phyloP scores from a whole-genome alignment of 2,329 filamentous ascomycete species.

The Ilyonectria robusta region DNA sequence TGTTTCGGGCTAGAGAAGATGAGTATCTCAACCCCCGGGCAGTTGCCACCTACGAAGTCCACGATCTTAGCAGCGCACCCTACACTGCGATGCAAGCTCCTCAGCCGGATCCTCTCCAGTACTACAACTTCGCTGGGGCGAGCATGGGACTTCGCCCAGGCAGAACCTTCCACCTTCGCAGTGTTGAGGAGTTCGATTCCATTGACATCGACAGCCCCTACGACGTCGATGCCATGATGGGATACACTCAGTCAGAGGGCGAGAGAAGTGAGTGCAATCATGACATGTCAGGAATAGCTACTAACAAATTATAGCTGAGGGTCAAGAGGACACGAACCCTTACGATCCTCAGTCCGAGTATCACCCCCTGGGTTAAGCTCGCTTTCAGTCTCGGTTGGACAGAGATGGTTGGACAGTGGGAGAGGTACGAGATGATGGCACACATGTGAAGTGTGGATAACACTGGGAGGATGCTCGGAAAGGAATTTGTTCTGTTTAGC shows the following conservation, averaged over 20 bases:
- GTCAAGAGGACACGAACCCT: neutral
- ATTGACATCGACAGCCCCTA: slow-evolving; percentile 19
- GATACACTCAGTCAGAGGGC: neutral
- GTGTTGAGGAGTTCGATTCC: neutral
- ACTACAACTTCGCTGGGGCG: slow-evolving; percentile 8
- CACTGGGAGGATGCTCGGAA: too few relatives aligned
- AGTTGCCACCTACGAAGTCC: slow-evolving; percentile 3
- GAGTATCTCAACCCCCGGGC: neutral
- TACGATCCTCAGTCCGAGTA: neutral
- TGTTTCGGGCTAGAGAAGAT: slow-evolving; percentile 33
- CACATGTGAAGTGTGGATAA: neutral
- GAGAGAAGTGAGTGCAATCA: slow-evolving; percentile 3
- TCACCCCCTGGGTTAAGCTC: neutral
- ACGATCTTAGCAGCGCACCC: neutral
- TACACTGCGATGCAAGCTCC: slow-evolving; percentile 1
- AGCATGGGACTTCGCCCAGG: neutral
- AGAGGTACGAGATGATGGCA: too few relatives aligned
- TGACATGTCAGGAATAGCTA: neutral
- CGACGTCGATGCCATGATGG: slow-evolving; percentile 5
- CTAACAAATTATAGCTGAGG: neutral
- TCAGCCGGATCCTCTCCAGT: slow-evolving; percentile 5
- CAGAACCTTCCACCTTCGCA: neutral
- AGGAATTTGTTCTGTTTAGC: too few relatives aligned
- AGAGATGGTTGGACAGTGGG: too few relatives aligned
- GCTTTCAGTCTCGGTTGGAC: neutral